Percentiles rank a stretch among this genome's conserved stretches.
Evolutionary conservation across 108 stramenopile species (phyloP).

Genomic region (Nitzschia palea): DNA sequence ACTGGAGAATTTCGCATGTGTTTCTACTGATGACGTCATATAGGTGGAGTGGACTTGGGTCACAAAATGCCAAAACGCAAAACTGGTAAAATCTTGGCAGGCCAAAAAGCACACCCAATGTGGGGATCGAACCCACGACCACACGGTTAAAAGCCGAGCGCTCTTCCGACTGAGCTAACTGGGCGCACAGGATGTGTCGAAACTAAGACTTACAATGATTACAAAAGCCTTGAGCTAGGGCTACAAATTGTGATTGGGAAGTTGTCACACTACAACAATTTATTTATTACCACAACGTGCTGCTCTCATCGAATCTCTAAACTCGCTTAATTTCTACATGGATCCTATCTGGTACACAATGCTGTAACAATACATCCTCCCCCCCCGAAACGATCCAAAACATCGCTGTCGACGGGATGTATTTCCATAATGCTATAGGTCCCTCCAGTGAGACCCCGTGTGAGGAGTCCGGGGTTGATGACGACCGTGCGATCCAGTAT

Average conservation of each 20-base stretch:
- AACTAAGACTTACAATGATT: no score
- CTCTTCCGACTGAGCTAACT: conserved; percentile 92
- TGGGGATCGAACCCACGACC: conserved; percentile 96
- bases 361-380: conserved; percentile 42
- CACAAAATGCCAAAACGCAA: no score
- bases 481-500: conserved; percentile 61
- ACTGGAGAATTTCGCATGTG: no score
- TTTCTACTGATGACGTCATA: no score
- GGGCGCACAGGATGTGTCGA: no score
- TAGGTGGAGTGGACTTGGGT: no score
- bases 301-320: conserved; percentile 29
- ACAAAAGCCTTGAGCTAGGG: no score
- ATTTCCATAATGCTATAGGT: conserved; percentile 87
- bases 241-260: no score
- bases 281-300: no score
- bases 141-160: conserved; percentile 95
- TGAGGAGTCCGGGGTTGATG: conserved; percentile 88
- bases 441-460: conserved; percentile 87
- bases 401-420: conserved; percentile 68
- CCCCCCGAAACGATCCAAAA: conserved; percentile 45
- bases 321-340: conserved; percentile 78
- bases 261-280: no score
- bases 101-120: conserved; percentile 31
- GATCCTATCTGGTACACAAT: conserved; percentile 59
- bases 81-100: no score